Evolutionary conservation across 2,329 filamentous ascomycete genomes (phyloP), one percentile per base, ranked within the genome.

Genomic region (Diplodia scrobiculata): DNA sequence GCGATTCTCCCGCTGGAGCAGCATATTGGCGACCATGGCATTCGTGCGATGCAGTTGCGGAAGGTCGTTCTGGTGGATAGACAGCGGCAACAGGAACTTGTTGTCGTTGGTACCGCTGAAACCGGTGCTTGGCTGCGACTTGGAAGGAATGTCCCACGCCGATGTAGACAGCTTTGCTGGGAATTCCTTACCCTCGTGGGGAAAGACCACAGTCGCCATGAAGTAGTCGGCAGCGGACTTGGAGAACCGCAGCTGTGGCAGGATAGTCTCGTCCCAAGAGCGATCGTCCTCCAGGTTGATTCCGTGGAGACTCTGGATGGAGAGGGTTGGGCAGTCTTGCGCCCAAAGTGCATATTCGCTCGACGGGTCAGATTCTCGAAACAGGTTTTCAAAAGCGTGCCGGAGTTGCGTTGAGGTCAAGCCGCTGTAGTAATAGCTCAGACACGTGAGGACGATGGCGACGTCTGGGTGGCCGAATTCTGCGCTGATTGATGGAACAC

Each of bases 81-180:
- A 76, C 0, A 88, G 70, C 0, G 89, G 88, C 0, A 91, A 77
- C 0, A 88, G 71, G n/a, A 81, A 77, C 11, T 81, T 75, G 0
- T 84, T 86, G 69, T 91, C 89, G 27, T 87, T 88, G 0, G 89
- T 92, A 0, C 89, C 89, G 65, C 87, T 90, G 71, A 92, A 92
- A 0, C 89, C 89, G 0, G 86, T 87, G 0, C 83, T 87, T 13
- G 32, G 32, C n/a, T 14, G 32, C 13, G 6, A 9, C 14, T 38
- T n/a, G 38, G 45, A 58, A 2, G 82, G 79, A n/a, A 91, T 76
- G 67, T 91, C 87, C 89, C 88, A 91, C 0, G 87, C 88, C 0
- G 88, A 91, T 0, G 86, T 82, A 0, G 85, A 86, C 0, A 91
- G 75, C 67, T 90, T 91, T 9, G 80, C 66, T 0, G 84, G 83